Conservation (phyloP, 1,139 yeast genomes). For the Geotrichum carabidarum region DNA sequence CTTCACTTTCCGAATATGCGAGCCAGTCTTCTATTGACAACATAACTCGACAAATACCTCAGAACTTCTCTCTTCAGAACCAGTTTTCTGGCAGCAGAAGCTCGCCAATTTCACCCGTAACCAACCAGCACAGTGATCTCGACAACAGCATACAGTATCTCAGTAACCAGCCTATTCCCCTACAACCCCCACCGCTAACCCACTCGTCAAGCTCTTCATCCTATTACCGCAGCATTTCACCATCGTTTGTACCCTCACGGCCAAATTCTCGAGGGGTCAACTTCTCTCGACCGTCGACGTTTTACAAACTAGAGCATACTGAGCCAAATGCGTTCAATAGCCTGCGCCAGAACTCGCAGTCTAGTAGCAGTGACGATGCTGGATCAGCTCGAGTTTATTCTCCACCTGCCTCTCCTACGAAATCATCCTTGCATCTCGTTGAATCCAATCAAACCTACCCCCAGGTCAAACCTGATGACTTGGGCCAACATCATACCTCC, state of each 20-base stretch:
- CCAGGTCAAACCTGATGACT: not conserved
- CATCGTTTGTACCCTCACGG: constrained; percentile 15
- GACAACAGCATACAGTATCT: not conserved
- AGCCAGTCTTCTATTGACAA: too few relatives aligned
- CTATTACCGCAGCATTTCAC: constrained; percentile 8
- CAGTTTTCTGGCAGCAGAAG: not conserved
- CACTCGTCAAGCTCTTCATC: constrained; percentile 1
- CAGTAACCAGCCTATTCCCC: not conserved
- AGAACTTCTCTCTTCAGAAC: constrained; percentile 1
- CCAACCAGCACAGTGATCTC: not conserved
- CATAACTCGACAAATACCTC: not conserved
- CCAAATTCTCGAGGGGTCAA: constrained; percentile 23
- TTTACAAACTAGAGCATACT: constrained; percentile 23
- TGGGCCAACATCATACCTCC: not conserved
- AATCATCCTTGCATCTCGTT: constrained; percentile 7
- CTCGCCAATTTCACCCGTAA: not conserved
- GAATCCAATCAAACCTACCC: constrained; percentile 4
- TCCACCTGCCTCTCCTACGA: constrained; percentile 15
- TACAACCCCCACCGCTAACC: constrained; percentile 4
- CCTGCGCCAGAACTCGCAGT: constrained; percentile 10
- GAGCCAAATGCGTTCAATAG: constrained; percentile 7
- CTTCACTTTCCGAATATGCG: not conserved
- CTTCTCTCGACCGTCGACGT: constrained; percentile 28
- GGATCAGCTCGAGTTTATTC: constrained; percentile 8
- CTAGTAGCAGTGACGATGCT: constrained; percentile 8